Percentiles rank a stretch among this genome's conserved stretches.
Evolutionary conservation across 2,329 filamentous ascomycete genomes (phyloP).

Genomic region (Mycosphaerella sp.): DNA sequence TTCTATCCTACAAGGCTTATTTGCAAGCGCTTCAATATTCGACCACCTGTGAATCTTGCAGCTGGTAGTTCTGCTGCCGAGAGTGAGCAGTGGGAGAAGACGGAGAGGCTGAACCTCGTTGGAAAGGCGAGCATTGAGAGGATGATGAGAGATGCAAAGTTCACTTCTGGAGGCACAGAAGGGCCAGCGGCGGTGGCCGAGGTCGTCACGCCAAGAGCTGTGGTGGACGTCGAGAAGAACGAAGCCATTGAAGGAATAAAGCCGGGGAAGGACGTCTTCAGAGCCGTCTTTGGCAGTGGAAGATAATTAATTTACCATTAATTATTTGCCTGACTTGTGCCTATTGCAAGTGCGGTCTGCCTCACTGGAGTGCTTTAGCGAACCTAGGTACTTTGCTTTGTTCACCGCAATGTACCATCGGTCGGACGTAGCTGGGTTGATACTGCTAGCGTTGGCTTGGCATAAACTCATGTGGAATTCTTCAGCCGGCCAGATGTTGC

Average conservation of each 20-base stretch:
- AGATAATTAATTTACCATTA: constrained; percentile 18
- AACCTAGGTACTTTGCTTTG: too few relatives aligned
- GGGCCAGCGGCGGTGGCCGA: constrained; percentile 15
- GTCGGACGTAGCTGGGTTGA: too few relatives aligned
- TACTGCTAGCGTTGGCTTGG: too few relatives aligned
- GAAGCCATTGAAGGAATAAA: constrained; percentile 66
- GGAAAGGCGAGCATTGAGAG: constrained; percentile 52
- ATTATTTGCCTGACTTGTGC: too few relatives aligned
- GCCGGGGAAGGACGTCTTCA: constrained; percentile 79
- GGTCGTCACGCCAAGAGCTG: constrained; percentile 23
- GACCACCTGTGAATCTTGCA: constrained; percentile 58
- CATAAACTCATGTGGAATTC: neutral
- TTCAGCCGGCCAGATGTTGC: neutral
- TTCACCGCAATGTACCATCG: too few relatives aligned
- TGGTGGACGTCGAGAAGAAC: constrained; percentile 67
- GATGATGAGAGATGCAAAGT: constrained; percentile 46
- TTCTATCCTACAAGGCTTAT: constrained; percentile 78
- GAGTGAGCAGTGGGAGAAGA: constrained; percentile 39
- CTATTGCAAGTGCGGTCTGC: too few relatives aligned
- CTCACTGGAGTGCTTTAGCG: too few relatives aligned
- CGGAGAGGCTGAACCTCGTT: constrained; percentile 48
- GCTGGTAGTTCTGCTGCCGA: constrained; percentile 31
- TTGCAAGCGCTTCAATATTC: constrained; percentile 95
- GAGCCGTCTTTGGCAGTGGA: constrained; percentile 82
- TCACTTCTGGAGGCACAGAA: constrained; percentile 19